Conservation (phyloP, 495 filamentous ascomycete genomes). For the Neurospora intermedia region DNA sequence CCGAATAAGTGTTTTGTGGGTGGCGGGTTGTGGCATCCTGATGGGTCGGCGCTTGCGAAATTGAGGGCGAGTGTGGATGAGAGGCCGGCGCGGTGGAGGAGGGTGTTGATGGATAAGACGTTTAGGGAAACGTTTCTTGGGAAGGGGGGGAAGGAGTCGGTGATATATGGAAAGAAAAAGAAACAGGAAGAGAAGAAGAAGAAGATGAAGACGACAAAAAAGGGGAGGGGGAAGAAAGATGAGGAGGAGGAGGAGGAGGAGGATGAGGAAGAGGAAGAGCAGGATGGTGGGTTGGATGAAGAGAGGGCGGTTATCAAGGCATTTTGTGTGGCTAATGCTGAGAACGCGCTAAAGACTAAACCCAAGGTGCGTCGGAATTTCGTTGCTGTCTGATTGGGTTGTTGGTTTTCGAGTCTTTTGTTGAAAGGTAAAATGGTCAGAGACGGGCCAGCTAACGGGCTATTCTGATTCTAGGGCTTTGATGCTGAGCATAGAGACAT, state of each 20-base stretch:
- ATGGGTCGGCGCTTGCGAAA: conserved; percentile 45
- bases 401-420: background rate
- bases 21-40: conserved; percentile 71
- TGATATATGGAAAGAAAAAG: no score
- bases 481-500: conserved; percentile 46
- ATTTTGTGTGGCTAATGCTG: conserved; percentile 55
- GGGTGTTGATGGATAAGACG: conserved; percentile 44
- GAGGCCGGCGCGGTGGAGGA: conserved; percentile 53
- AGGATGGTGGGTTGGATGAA: background rate
- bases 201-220: background rate
- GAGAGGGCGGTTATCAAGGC: conserved; percentile 40
- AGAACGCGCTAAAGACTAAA: conserved; percentile 69
- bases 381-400: background rate
- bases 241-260: background rate
- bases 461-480: conserved; percentile 47
- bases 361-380: conserved; percentile 54
- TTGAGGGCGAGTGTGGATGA: conserved; percentile 66
- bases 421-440: background rate
- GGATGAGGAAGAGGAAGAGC: background rate
- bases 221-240: background rate
- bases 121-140: conserved; percentile 56
- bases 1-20: conserved; percentile 42
- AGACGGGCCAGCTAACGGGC: background rate
- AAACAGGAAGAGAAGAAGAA: no score
- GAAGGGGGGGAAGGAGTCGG: conserved; percentile 16